Evolutionary conservation across 2,329 filamentous ascomycete species (phyloP), one percentile per base, ranked within the genome.

Genomic region (Ambrosiella xylebori): DNA sequence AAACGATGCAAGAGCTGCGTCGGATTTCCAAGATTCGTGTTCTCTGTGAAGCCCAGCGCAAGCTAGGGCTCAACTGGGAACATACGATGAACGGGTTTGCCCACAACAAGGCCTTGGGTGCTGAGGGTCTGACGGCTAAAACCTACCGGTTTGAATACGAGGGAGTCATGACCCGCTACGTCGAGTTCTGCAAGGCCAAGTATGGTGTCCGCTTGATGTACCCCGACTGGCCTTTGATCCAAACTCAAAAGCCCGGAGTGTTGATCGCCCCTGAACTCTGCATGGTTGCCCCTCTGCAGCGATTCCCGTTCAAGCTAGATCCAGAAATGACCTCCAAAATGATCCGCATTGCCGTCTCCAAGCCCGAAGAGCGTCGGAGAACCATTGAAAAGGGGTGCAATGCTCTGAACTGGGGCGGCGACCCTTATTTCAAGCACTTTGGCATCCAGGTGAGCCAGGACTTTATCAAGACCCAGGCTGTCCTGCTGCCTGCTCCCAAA

Each of bases 311-410:
- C 70, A 86, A 85, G 68, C 67, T 86, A 1, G 76, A 76, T 57
- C 73, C 76, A 0, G 67, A 71, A 0, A 76, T 95, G 71, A 96
- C 91, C 0, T 73, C 84, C 0, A 71, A 77, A 4, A 98, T 98
- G 93, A 96, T 98, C 73, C 91, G 86, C 68, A 88, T 91, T 65
- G 90, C 91, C 0, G 91, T 95, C 3, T 88, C 85, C 5, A 78
- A 84, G 1, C 93, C 93, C 0, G 67, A 68, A 0, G 68, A 81
- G 37, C 86, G 93, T n/a, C 78, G 80, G 63, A 64, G 67, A 0
- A 80, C 85, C 17, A 89, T 97, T 63, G 71, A 81, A 54, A 68
- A 77, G 2, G 85, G 85, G 13, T 78, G 95, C 7, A 66, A 71
- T 0, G 77, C 85, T 63, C 74, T 91, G 0, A 72, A 81, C 8